These are phyloP conservation scores for Funneliformis geosporum DNA, from an alignment of 192 early-diverging fungal genomes.

Conservation along the genomic window DNA sequence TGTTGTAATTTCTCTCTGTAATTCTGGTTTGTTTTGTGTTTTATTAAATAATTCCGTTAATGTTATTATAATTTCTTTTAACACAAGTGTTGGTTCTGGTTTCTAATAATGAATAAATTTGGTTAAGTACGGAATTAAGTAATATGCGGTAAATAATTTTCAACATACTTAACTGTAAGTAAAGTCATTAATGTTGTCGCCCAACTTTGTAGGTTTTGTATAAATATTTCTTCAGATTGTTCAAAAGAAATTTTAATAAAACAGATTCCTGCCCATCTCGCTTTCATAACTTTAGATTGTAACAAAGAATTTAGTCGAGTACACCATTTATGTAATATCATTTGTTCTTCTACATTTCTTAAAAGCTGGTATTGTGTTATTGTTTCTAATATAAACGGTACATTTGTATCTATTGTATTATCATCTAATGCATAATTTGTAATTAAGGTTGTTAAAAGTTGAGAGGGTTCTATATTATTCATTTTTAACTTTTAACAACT, in stretches of 20 bases:
- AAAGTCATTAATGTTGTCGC: background rate
- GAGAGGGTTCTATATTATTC: background rate
- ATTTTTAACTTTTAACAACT: too few species aligned
- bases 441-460: slow-evolving; percentile 43
- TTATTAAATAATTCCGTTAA: slow-evolving; percentile 52
- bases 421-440: slow-evolving; percentile 45
- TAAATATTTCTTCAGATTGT: slow-evolving; percentile 45
- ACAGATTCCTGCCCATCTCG: slow-evolving; percentile 52
- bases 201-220: slow-evolving; percentile 16
- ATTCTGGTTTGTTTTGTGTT: slow-evolving; percentile 49
- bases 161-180: background rate
- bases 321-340: slow-evolving; percentile 50
- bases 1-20: slow-evolving; percentile 57
- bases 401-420: slow-evolving; percentile 37
- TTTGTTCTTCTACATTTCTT: background rate
- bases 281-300: slow-evolving; percentile 51
- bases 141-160: background rate
- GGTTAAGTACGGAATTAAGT: background rate
- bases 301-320: slow-evolving; percentile 54
- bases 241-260: slow-evolving; percentile 52
- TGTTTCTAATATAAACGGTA: slow-evolving; percentile 55
- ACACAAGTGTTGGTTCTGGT: slow-evolving; percentile 42
- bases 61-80: slow-evolving; percentile 47
- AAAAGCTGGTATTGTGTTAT: slow-evolving; percentile 46
- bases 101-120: slow-evolving; percentile 37